phyloP scores from a whole-genome alignment of 78 protist species.

The Guillardia theta region DNA sequence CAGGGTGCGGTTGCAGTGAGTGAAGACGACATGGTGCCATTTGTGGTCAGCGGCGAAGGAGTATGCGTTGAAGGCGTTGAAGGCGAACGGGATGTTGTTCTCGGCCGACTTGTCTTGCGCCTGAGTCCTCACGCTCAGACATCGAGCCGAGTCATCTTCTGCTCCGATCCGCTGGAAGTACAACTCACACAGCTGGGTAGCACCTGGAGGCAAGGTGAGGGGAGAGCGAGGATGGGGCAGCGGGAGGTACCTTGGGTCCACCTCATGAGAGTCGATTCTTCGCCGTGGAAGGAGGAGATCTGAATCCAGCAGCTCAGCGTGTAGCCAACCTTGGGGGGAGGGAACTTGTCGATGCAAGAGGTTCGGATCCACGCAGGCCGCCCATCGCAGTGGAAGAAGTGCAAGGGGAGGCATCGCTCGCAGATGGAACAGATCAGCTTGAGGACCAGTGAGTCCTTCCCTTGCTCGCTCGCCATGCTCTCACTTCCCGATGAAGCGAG shows the following conservation, averaged over 20 bases:
- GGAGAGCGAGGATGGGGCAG: background rate
- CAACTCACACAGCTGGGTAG: background rate
- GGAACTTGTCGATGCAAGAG: background rate
- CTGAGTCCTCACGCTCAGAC: background rate
- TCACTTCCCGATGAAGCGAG: too few relatives aligned
- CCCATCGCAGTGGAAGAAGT: background rate
- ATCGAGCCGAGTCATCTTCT: background rate
- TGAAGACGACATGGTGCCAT: constrained; percentile 28
- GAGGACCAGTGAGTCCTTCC: background rate
- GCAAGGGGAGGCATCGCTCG: background rate
- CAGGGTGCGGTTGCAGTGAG: background rate
- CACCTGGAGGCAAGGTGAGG: background rate
- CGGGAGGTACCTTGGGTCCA: background rate
- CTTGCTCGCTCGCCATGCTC: background rate
- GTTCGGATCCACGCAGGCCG: background rate
- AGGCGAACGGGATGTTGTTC: background rate
- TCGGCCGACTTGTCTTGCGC: background rate
- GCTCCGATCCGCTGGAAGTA: background rate
- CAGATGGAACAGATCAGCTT: background rate
- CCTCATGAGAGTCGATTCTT: background rate
- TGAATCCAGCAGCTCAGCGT: background rate
- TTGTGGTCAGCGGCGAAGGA: background rate
- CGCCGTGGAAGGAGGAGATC: background rate
- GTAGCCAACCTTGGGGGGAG: background rate
- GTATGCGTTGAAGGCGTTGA: constrained; percentile 20